These are phyloP conservation scores for Trifolium dubium DNA, from an alignment of 306 rosid species.

Conservation along the genomic window DNA sequence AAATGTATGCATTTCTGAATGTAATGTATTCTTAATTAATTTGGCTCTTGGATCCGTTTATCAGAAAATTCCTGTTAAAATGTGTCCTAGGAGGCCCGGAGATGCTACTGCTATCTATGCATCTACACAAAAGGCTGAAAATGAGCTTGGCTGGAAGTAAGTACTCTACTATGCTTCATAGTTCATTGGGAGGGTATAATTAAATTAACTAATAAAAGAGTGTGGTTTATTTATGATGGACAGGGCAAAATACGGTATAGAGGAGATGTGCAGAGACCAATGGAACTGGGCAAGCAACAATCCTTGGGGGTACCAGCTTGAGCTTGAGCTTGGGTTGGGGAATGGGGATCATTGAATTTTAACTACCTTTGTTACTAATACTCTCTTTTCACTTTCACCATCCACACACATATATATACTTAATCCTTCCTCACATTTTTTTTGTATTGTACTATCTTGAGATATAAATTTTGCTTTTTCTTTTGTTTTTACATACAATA, in stretches of 20 bases:
- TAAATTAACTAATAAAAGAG: background rate
- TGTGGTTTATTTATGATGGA: background rate
- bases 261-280: slow-evolving; percentile 88
- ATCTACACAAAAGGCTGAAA: background rate
- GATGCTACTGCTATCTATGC: slow-evolving; percentile 1
- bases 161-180: background rate
- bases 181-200: background rate
- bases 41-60: background rate
- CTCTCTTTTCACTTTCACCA: no score
- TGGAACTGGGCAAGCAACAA: slow-evolving; percentile 88
- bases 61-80: background rate
- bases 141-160: slow-evolving; percentile 1
- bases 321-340: background rate
- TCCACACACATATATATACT: background rate
- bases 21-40: background rate
- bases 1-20: no score
- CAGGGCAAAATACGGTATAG: slow-evolving; percentile 56
- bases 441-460: background rate
- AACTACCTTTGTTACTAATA: no score
- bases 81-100: background rate
- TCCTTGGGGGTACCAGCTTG: slow-evolving; percentile 69
- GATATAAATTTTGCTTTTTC: background rate
- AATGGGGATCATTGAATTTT: background rate
- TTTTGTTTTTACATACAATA: background rate
- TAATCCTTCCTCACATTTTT: background rate